Conservation (phyloP, 2,329 filamentous ascomycete species). For the Penicillium olsonii region DNA sequence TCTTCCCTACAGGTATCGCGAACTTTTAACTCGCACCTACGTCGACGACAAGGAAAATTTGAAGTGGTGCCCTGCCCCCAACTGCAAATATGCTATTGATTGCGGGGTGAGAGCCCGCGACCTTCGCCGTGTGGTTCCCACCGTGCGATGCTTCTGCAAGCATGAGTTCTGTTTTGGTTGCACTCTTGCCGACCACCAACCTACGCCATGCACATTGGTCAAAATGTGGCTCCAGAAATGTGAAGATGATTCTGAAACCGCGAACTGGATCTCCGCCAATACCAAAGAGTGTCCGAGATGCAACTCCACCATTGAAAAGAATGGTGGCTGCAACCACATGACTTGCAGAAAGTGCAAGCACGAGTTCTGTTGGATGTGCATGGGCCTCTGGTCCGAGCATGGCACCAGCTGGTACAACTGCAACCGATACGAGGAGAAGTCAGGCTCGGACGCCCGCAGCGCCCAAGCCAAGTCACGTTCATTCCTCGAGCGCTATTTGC, state of each 20-base stretch:
- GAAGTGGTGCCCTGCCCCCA: conserved; percentile 98
- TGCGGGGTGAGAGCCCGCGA: conserved; percentile 87
- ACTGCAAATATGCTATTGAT: conserved; percentile 90
- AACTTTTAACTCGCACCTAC: conserved; percentile 87
- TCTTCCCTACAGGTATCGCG: conserved; percentile 66
- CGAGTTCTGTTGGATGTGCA: conserved; percentile 99
- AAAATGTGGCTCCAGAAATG: conserved; percentile 98
- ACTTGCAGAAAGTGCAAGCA: conserved; percentile 94
- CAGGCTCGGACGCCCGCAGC: conserved; percentile 83
- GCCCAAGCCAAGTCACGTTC: conserved; percentile 88
- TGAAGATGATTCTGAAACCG: conserved; percentile 95
- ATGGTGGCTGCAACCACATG: conserved; percentile 97
- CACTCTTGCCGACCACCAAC: conserved; percentile 84
- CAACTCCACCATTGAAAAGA: conserved; percentile 97
- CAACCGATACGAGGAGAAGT: conserved; percentile 96
- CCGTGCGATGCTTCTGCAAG: conserved; percentile 80
- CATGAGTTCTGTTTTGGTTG: conserved; percentile 96
- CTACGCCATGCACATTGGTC: conserved; percentile 85
- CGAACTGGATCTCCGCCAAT: conserved; percentile 99
- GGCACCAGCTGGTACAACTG: conserved; percentile 99
- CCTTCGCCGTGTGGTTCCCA: conserved; percentile 80
- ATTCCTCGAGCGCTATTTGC: conserved; percentile 91
- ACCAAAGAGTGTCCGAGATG: conserved; percentile 98
- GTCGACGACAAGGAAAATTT: conserved; percentile 95
- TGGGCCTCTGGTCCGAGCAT: conserved; percentile 98